Conservation (phyloP, 305 asterid genomes). For the Fraxinus latifolia region DNA sequence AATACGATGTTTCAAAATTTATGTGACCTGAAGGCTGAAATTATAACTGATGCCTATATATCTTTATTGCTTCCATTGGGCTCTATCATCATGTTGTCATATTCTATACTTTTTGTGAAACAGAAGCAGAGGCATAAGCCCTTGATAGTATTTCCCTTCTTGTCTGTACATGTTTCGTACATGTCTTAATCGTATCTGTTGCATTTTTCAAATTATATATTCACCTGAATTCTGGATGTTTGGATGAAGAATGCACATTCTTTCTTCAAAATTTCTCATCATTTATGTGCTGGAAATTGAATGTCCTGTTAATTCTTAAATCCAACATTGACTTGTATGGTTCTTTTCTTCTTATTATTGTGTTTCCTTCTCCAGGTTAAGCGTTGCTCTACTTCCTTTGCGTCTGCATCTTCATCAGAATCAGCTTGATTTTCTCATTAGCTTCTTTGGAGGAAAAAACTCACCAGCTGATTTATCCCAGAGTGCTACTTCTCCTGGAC, state of each 20-base stretch:
- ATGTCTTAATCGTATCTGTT: background rate
- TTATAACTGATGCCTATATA: constrained; percentile 12
- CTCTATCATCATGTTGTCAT: constrained; percentile 5
- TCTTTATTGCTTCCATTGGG: constrained; percentile 6
- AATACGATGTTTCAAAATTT: background rate
- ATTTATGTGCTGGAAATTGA: constrained; percentile 6
- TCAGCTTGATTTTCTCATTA: constrained; percentile 91
- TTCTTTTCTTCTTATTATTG: constrained; percentile 23
- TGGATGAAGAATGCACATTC: background rate
- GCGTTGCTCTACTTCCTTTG: constrained; percentile 76
- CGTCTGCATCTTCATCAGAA: constrained; percentile 93
- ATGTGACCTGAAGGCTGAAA: constrained; percentile 8
- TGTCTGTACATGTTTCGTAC: background rate
- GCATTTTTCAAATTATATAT: constrained; percentile 3
- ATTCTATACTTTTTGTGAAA: background rate
- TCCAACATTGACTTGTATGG: background rate
- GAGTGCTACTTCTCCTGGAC: constrained; percentile 34
- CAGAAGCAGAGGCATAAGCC: background rate
- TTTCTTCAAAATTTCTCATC: constrained; percentile 2
- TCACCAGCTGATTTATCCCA: constrained; percentile 47
- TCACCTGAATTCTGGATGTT: constrained; percentile 16
- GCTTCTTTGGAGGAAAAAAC: constrained; percentile 77
- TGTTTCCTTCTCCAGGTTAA: constrained; percentile 59
- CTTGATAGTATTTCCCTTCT: background rate
- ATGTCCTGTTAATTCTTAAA: constrained; percentile 12